Evolutionary conservation across 176 grass and related monocot species (phyloP).

Genomic region (Alloteropsis semialata): DNA sequence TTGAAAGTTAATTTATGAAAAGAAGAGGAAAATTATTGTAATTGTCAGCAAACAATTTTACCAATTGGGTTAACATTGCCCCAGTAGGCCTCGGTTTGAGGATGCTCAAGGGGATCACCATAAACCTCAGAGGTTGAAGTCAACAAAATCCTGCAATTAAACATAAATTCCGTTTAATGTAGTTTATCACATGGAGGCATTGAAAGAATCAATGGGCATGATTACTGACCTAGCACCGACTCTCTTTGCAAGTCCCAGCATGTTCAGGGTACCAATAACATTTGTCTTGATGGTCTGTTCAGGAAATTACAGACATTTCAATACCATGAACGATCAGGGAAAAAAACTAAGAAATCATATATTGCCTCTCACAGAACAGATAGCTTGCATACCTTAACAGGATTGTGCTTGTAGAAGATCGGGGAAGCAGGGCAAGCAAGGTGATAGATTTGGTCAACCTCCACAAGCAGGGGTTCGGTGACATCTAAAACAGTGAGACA

Average conservation of each 20-base stretch:
- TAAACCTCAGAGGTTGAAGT: slow-evolving; percentile 99
- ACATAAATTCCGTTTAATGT: slow-evolving; percentile 6
- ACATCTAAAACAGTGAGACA: slow-evolving; percentile 59
- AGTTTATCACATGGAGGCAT: slow-evolving; percentile 2
- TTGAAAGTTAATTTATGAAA: slow-evolving; percentile 14
- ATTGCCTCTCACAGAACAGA: not conserved
- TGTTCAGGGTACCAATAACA: slow-evolving; percentile 99
- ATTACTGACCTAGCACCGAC: slow-evolving; percentile 81
- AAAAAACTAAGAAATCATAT: slow-evolving; percentile 21
- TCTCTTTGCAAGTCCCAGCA: slow-evolving; percentile 99
- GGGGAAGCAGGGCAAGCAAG: slow-evolving; percentile 99
- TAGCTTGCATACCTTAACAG: slow-evolving; percentile 75
- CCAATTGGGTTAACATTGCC: slow-evolving; percentile 99
- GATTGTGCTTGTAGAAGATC: slow-evolving; percentile 99
- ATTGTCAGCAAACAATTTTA: slow-evolving; percentile 38
- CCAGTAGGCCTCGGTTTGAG: slow-evolving; percentile 98
- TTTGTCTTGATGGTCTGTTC: slow-evolving; percentile 98
- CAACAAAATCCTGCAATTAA: slow-evolving; percentile 75
- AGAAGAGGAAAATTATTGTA: not conserved
- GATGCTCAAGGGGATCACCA: slow-evolving; percentile 95
- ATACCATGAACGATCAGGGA: not conserved
- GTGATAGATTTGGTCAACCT: slow-evolving; percentile 99
- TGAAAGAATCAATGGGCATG: not conserved
- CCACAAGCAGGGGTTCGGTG: slow-evolving; percentile 83
- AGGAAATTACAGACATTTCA: slow-evolving; percentile 2